A percentile compares a stretch with the other conserved stretches of the same genome.
Conservation (phyloP, 768 basidiomycete species). For the Mycena floridula region DNA sequence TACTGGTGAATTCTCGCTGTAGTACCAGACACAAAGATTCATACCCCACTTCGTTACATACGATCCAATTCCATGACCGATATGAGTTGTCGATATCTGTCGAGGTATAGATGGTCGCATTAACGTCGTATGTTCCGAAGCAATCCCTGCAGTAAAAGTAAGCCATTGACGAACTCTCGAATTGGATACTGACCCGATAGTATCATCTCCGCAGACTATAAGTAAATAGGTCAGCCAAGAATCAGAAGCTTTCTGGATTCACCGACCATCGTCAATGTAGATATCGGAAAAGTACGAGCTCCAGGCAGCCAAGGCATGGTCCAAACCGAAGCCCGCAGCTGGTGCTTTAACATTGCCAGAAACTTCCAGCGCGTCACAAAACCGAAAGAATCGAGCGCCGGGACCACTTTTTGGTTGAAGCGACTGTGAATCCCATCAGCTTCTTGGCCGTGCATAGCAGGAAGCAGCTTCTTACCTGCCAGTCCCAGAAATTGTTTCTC, state of each 20-base stretch:
- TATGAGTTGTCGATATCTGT: no score
- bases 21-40: no score
- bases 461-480: no score
- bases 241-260: conserved; percentile 13
- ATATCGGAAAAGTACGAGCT: conserved; percentile 49
- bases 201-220: neutral
- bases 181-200: neutral
- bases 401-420: conserved; percentile 47
- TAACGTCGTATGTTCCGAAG: conserved; percentile 34
- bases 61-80: conserved; percentile 10
- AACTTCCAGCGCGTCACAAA: conserved; percentile 66
- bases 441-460: no score
- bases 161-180: conserved; percentile 17
- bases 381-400: conserved; percentile 48
- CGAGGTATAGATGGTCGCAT: conserved; percentile 12
- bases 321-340: conserved; percentile 52
- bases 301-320: conserved; percentile 58
- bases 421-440: no score
- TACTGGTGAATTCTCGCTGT: no score
- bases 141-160: conserved; percentile 25
- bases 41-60: conserved; percentile 40
- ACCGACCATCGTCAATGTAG: conserved; percentile 25
- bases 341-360: no score
- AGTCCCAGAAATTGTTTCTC: conserved; percentile 59
- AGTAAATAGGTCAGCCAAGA: neutral